Evolutionary conservation across 805 yeast species (phyloP).

Genomic region (Candida sonorensis): DNA sequence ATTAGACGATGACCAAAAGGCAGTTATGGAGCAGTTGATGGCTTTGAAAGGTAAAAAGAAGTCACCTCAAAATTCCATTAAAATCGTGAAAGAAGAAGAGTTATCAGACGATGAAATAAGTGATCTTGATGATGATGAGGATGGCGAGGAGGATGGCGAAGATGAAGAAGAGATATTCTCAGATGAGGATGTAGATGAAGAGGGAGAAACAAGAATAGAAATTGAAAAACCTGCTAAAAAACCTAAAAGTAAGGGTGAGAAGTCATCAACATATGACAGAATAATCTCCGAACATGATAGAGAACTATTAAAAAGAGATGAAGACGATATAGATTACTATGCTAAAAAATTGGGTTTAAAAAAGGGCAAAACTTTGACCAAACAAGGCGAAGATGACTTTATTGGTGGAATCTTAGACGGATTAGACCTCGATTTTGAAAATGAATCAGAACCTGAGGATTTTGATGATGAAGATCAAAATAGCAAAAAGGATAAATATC

Average conservation of each 20-base stretch:
- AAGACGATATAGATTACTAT: constrained; percentile 73
- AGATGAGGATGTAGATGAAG: no score
- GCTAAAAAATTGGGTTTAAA: constrained; percentile 72
- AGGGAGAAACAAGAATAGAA: constrained; percentile 5
- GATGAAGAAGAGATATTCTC: neutral
- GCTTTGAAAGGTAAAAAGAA: constrained; percentile 43
- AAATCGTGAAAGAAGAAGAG: constrained; percentile 6
- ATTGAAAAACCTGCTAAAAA: constrained; percentile 7
- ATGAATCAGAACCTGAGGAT: constrained; percentile 1
- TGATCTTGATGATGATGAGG: constrained; percentile 2
- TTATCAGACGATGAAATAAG: constrained; percentile 9
- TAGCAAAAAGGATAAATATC: constrained; percentile 14
- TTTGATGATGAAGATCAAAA: constrained; percentile 1
- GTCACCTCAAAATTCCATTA: constrained; percentile 11
- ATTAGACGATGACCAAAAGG: constrained; percentile 35
- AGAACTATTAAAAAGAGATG: constrained; percentile 51
- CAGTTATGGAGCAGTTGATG: constrained; percentile 51
- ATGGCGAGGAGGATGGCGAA: neutral
- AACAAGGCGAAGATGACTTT: constrained; percentile 61
- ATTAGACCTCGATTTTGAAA: constrained; percentile 41
- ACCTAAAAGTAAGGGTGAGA: constrained; percentile 5
- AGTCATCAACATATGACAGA: constrained; percentile 11
- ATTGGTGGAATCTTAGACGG: constrained; percentile 83
- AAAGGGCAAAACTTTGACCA: constrained; percentile 45
- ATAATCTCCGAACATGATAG: constrained; percentile 37